Evolutionary conservation across 1,139 yeast genomes (phyloP), one percentile per base, ranked within the genome.

Genomic region (Pichia terricola): DNA sequence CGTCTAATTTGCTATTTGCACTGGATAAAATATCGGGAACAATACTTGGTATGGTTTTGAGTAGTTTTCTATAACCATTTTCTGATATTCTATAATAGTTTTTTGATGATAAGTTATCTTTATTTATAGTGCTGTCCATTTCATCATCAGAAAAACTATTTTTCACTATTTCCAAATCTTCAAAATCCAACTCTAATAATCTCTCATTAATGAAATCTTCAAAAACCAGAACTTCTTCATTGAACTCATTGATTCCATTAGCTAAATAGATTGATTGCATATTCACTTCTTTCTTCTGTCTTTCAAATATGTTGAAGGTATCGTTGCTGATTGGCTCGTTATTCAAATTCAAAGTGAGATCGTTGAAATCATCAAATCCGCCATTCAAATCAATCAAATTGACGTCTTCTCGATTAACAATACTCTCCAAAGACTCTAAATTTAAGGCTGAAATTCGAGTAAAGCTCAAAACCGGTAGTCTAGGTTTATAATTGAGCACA

Each of bases 151-250:
- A 16, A 16, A 16, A 16, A 16, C 22, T 16, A 16, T 16, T 16
- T 16, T 16, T 16, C 22, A 16, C 22, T 16, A 16, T 16, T 16
- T 16, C 22, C 22, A 16, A 16, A 16, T 16, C 22, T 16, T 16
- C 22, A 16, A 16, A 16, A n/a, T 35, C 38, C 3, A 45, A 27
- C 30, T 43, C 40, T 10, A 42, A 46, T 7, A 54, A 31, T 32
- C 46, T 42, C 10, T 45, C 45, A 26, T 38, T 46, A 6, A 53
- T 47, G 48, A 44, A 67, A 48, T 41, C 55, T 48, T 35, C 68
- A 62, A 53, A 79, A 68, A 57, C 49, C 3, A 39, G 32, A 9
- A 50, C 44, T 16, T 50, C 53, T 27, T 45, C 43, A 44, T 55
- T 54, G 37, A 48, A 56, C 30, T 54, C 57, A 31, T 47, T 41